A percentile compares a stretch with the other conserved stretches of the same genome.
Conservation (phyloP, 2,329 filamentous ascomycete genomes). For the Penicillium verrucosum region DNA sequence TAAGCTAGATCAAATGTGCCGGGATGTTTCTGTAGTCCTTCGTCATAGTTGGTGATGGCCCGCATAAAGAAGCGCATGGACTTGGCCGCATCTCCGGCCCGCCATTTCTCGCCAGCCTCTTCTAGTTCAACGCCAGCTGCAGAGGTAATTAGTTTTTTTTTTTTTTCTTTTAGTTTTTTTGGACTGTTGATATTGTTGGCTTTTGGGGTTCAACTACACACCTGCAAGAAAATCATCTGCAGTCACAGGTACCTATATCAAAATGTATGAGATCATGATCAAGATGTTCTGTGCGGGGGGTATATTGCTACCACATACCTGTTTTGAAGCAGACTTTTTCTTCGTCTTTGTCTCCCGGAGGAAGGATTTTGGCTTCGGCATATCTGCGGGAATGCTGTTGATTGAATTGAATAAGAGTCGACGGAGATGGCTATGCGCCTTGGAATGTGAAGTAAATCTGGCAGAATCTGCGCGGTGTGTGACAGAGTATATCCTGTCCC, state of each 20-base stretch:
- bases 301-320: conserved; percentile 27
- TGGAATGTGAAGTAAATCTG: conserved; percentile 5
- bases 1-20: conserved; percentile 68
- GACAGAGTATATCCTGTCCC: neutral
- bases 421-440: neutral
- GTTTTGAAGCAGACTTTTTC: conserved; percentile 40
- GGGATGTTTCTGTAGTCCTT: conserved; percentile 60
- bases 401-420: neutral
- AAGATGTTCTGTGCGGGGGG: neutral
- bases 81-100: conserved; percentile 67
- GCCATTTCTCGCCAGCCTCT: conserved; percentile 71
- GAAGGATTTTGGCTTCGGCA: conserved; percentile 41
- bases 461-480: conserved; percentile 11
- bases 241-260: conserved; percentile 52
- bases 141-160: neutral
- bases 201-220: conserved; percentile 26
- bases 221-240: conserved; percentile 67
- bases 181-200: neutral
- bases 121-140: conserved; percentile 65
- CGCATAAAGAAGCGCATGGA: conserved; percentile 57
- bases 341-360: conserved; percentile 43
- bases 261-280: conserved; percentile 5
- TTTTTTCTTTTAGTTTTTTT: neutral
- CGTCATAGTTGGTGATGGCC: conserved; percentile 64
- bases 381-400: conserved; percentile 15